Percentiles rank a stretch among this genome's conserved stretches.
Evolutionary conservation across 148 eudicot species (phyloP).

Genomic region (Cornus florida): DNA sequence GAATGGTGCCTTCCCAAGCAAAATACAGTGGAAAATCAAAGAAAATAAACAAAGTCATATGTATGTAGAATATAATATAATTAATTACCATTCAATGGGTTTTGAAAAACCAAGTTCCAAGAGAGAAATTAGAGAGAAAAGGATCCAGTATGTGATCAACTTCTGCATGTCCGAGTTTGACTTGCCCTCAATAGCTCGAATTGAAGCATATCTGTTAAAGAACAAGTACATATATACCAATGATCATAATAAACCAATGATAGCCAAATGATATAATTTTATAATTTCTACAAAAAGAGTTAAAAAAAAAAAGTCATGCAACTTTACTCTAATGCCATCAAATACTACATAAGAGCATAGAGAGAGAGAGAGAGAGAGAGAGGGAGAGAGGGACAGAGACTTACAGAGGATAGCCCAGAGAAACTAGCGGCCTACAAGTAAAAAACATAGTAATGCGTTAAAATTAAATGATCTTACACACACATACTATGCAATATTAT

Average conservation of each 20-base stretch:
- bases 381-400: conserved; percentile 9
- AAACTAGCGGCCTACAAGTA: conserved; percentile 27
- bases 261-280: too few species aligned
- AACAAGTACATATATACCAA: too few species aligned
- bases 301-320: neutral
- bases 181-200: conserved; percentile 5
- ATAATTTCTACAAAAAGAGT: neutral
- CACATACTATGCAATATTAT: too few species aligned
- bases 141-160: conserved; percentile 14
- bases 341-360: too few species aligned
- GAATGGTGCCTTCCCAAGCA: neutral
- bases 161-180: conserved; percentile 4
- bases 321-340: neutral
- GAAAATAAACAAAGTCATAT: neutral
- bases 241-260: neutral
- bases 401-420: conserved; percentile 35
- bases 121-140: conserved; percentile 11
- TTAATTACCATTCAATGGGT: conserved; percentile 8
- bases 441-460: neutral
- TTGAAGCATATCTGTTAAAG: conserved; percentile 7
- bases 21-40: neutral
- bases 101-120: conserved; percentile 10
- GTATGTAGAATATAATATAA: neutral
- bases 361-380: neutral
- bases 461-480: neutral